Evolutionary conservation across 495 filamentous ascomycete genomes (phyloP), one percentile per base, ranked within the genome.

Genomic region (Aspergillus biplanus): DNA sequence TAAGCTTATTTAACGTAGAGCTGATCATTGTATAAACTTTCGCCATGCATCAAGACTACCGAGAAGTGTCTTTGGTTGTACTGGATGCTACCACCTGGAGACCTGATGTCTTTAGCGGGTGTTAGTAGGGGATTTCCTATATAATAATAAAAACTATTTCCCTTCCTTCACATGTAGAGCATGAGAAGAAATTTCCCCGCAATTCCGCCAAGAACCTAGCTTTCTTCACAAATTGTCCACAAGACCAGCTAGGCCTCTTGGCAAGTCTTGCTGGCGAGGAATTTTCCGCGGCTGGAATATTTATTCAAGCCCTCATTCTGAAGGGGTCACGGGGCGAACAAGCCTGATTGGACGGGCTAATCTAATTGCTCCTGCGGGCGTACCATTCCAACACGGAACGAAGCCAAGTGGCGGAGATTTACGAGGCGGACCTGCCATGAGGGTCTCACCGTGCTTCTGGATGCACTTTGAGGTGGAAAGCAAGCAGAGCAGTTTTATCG

Each of bases 341-440:
- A 42, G 42, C 50, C 52, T 44, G 13, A 61, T 8, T 55, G 59
- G 59, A 61, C 50, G 59, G 59, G 13, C 37, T 55, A 61, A 61
- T 61, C n/a, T 33, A n/a, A 47, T 27, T 16, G n/a, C n/a, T 34
- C 16, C 52, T 60, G 58, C 33, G n/a, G 33, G 1, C 52, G 21
- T 47, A 52, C 7, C 42, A 9, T 11, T 53, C 39, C 13, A 59
- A 55, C 50, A 33, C 21, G 50, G 50, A 32, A 18, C 33, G 0
- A 33, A 32, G 58, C 21, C 21, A 27, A 27, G 21, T 27, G 21
- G 21, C 21, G 21, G 21, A 27, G 21, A 27, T 27, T 27, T 27
- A 27, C 21, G 21, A 27, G 21, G 21, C 21, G 21, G 21, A 27
- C 21, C 21, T 27, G 21, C 21, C 1, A 1, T 27, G 21, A 27